Base-by-base conservation (phyloP, 1,284 basidiomycete genomes). In the Pterula multifida region DNA sequence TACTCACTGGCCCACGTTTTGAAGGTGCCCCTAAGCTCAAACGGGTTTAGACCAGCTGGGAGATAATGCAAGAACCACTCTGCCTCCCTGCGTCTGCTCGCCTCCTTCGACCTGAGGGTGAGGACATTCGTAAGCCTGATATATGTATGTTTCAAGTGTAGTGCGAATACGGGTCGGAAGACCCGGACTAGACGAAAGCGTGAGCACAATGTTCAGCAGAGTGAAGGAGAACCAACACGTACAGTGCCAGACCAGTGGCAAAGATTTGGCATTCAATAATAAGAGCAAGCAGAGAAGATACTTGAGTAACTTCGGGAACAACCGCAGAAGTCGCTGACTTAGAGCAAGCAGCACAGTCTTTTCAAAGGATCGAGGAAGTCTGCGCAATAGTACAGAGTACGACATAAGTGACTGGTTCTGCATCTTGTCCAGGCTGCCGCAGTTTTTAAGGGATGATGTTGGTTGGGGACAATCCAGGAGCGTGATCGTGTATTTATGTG, bases 221-320 rank as follows among this genome's bases (percentile, higher is more conserved):
- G 3, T 44, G 35, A 21, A 17, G 17, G 21, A 42, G 39, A 42
- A 19, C 19, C n/a, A n/a, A 36, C 4, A 74, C 80, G 58, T 59
- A 85, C 82, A 55, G 56, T 85, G 83, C 83, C 83, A 86, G 26
- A 65, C 65, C 22, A 82, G 62, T 1, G 82, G 82, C 57, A 77
- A 71, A 4, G 79, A 79, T 12, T 76, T 71, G 21, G 65, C 55
- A 51, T 85, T 85, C 25, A 78, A 46, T 12, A 83, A 55, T 24
- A 78, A 57, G 1, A 76, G 49, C 3, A 54, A 15, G 2, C 48
- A 0, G 48, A 51, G 45, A 69, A 59, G 3, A 69, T 65, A 65
- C 53, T 69, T 74, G 28, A 57, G 55, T 15, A 59, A 36, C 19
- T 54, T 61, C 3, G 63, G 60, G 22, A 19, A 4, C 6, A 4